Conservation (phyloP, 2,329 filamentous ascomycete species). For the Pseudogymnoascus sp. region DNA sequence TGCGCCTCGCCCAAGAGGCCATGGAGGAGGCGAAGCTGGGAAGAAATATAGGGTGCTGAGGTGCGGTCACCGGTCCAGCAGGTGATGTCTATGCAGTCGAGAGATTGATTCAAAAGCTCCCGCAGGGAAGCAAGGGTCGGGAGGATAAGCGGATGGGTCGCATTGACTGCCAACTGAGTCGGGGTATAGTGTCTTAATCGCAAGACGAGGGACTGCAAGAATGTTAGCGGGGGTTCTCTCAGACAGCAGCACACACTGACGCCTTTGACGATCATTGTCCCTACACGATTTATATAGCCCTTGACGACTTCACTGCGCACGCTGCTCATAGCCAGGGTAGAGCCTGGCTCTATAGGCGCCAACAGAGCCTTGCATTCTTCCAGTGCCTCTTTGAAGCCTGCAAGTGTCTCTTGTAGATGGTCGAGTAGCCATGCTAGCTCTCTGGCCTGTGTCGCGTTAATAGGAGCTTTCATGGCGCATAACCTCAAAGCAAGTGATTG, state of each 20-base stretch:
- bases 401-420: slow-evolving; percentile 27
- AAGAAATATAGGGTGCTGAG: slow-evolving; percentile 42
- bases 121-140: slow-evolving; percentile 64
- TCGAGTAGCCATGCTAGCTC: slow-evolving; percentile 30
- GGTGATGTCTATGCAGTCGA: slow-evolving; percentile 75
- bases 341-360: slow-evolving; percentile 74
- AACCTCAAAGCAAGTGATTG: neutral
- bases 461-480: slow-evolving; percentile 8
- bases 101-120: slow-evolving; percentile 69
- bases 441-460: slow-evolving; percentile 19
- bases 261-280: slow-evolving; percentile 85
- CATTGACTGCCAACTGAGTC: slow-evolving; percentile 26
- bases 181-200: slow-evolving; percentile 60
- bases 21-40: slow-evolving; percentile 48
- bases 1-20: slow-evolving; percentile 45
- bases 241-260: slow-evolving; percentile 40
- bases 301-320: slow-evolving; percentile 83
- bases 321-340: slow-evolving; percentile 83
- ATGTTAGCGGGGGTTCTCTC: neutral
- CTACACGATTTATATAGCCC: slow-evolving; percentile 82
- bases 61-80: slow-evolving; percentile 60
- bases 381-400: slow-evolving; percentile 34
- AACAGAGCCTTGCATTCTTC: slow-evolving; percentile 85
- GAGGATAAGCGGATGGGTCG: slow-evolving; percentile 46
- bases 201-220: slow-evolving; percentile 60